Evolutionary conservation across 2,329 filamentous ascomycete species (phyloP).

Genomic region (Stemphylium vesicarium): DNA sequence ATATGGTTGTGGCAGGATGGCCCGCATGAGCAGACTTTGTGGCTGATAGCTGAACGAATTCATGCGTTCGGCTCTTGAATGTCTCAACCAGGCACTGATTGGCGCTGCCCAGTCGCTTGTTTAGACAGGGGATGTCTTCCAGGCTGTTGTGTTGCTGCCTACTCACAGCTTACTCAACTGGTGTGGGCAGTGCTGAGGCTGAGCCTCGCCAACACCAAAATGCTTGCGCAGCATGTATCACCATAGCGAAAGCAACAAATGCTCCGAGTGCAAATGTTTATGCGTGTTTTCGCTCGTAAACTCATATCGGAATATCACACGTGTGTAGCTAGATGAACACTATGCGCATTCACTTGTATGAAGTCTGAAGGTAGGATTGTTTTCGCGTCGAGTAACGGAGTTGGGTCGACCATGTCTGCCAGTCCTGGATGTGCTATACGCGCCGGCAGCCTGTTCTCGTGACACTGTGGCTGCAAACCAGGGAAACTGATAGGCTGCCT

Average conservation of each 20-base stretch:
- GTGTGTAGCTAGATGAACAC: neutral
- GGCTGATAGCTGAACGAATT: slow-evolving; percentile 2
- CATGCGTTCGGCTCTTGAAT: neutral
- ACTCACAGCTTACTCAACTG: neutral
- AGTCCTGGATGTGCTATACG: neutral
- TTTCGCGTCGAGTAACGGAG: too few relatives aligned
- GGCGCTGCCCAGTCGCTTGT: slow-evolving; percentile 8
- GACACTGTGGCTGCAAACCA: slow-evolving; percentile 2
- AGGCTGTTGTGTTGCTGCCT: slow-evolving; percentile 1
- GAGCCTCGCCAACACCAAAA: neutral
- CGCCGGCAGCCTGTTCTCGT: neutral
- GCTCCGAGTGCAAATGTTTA: neutral
- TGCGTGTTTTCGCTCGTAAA: neutral
- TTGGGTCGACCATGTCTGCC: too few relatives aligned
- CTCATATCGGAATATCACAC: too few relatives aligned
- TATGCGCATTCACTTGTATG: too few relatives aligned
- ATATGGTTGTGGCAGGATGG: slow-evolving; percentile 3
- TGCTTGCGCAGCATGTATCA: neutral
- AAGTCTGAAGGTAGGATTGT: too few relatives aligned
- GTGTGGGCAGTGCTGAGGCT: slow-evolving; percentile 6
- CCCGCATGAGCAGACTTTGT: slow-evolving; percentile 2
- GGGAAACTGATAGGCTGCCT: neutral
- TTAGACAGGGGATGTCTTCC: neutral
- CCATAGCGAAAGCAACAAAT: neutral
- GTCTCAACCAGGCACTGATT: neutral